phyloP scores from a whole-genome alignment of 176 grass and related monocot genomes.

The Rhynchospora breviuscula region DNA sequence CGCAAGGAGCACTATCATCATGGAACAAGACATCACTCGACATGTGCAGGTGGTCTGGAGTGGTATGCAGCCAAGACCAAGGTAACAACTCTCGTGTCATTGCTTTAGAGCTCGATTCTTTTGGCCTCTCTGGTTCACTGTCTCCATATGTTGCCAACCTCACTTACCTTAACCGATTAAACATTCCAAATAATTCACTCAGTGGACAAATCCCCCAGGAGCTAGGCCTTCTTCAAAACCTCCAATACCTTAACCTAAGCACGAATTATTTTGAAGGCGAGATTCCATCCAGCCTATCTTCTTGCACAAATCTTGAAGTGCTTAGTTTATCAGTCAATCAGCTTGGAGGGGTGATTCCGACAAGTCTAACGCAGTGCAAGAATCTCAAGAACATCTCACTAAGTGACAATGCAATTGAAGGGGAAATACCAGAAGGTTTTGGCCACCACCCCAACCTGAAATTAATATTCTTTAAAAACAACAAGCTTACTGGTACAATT shows the following conservation, averaged over 20 bases:
- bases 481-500: conserved; percentile 34
- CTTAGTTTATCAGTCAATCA: conserved; percentile 26
- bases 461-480: conserved; percentile 16
- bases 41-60: conserved; percentile 48
- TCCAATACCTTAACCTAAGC: conserved; percentile 42
- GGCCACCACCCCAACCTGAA: conserved; percentile 21
- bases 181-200: conserved; percentile 32
- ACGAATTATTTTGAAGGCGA: conserved; percentile 33
- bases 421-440: conserved; percentile 21
- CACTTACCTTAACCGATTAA: conserved; percentile 30
- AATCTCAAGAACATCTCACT: conserved; percentile 25
- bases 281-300: conserved; percentile 32
- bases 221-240: conserved; percentile 20
- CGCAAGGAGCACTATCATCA: conserved; percentile 25
- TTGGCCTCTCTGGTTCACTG: conserved; percentile 25
- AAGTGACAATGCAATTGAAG: conserved; percentile 26
- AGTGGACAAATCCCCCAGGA: conserved; percentile 37
- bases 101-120: conserved; percentile 33
- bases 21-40: conserved; percentile 36
- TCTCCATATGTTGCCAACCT: conserved; percentile 41
- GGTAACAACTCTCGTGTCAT: conserved; percentile 15
- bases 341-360: conserved; percentile 35
- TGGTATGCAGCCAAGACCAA: conserved; percentile 18
- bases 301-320: conserved; percentile 26
- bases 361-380: conserved; percentile 33